phyloP scores from a whole-genome alignment of 805 yeast species.

The Priceomyces fermenticarens region DNA sequence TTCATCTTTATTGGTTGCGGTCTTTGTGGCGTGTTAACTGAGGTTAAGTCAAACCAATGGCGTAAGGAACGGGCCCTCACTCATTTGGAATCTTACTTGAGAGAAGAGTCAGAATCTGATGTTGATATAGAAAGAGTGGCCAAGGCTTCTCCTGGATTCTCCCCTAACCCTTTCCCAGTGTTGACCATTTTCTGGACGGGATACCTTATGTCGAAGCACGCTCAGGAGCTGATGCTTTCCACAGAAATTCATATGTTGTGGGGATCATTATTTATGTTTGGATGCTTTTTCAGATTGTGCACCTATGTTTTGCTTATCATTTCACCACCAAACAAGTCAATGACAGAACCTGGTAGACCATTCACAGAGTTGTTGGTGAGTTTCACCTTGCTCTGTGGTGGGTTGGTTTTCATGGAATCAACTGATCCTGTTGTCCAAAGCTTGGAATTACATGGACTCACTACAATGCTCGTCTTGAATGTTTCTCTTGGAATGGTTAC shows the following conservation, averaged over 20 bases:
- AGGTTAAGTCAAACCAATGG: slow-evolving; percentile 63
- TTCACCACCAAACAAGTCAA: slow-evolving; percentile 28
- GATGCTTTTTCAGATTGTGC: slow-evolving; percentile 70
- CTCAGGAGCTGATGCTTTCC: slow-evolving; percentile 75
- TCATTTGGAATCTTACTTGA: slow-evolving; percentile 7
- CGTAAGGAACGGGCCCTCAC: slow-evolving; percentile 37
- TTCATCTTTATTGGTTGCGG: slow-evolving; percentile 81
- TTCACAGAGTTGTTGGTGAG: slow-evolving; percentile 80
- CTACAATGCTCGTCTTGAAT: slow-evolving; percentile 91
- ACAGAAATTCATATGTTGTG: slow-evolving; percentile 86
- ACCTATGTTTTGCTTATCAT: slow-evolving; percentile 54
- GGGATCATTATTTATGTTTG: slow-evolving; percentile 85
- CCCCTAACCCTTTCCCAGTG: slow-evolving; percentile 93
- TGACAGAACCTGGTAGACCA: slow-evolving; percentile 53
- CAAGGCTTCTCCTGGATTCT: slow-evolving; percentile 64
- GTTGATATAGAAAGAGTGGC: slow-evolving; percentile 8
- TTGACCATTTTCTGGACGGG: slow-evolving; percentile 97
- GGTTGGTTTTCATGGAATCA: slow-evolving; percentile 87
- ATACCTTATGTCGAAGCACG: slow-evolving; percentile 89
- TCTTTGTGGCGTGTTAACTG: slow-evolving; percentile 82
- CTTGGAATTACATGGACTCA: slow-evolving; percentile 64
- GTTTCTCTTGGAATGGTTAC: slow-evolving; percentile 77
- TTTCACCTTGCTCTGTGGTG: slow-evolving; percentile 83
- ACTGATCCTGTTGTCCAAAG: slow-evolving; percentile 83
- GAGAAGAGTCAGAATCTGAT: neutral